Evolutionary conservation across 1,139 yeast species (phyloP).

Genomic region (Scheffersomyces segobiensis): DNA sequence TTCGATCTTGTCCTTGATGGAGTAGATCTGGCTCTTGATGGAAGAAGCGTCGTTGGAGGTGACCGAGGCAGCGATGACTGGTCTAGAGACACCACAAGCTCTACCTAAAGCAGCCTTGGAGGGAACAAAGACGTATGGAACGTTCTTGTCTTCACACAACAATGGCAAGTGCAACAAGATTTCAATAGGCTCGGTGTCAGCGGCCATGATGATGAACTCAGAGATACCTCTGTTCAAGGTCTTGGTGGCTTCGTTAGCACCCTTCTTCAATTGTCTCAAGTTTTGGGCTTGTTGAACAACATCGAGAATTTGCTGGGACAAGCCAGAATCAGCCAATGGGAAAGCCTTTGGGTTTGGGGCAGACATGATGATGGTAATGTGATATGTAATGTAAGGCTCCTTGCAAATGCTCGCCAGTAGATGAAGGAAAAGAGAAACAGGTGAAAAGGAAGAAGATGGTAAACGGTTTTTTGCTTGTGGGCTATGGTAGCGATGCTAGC

Average conservation of each 20-base stretch:
- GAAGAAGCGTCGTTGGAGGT: slow-evolving; percentile 98
- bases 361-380: slow-evolving; percentile 42
- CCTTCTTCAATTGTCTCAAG: slow-evolving; percentile 98
- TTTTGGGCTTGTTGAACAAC: slow-evolving; percentile 97
- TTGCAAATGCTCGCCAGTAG: slow-evolving; percentile 55
- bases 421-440: slow-evolving; percentile 3
- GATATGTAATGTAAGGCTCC: slow-evolving; percentile 55
- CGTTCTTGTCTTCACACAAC: slow-evolving; percentile 98
- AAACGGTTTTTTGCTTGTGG: background rate
- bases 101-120: slow-evolving; percentile 98
- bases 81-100: slow-evolving; percentile 99
- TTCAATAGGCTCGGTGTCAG: slow-evolving; percentile 99
- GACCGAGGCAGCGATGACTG: slow-evolving; percentile 97
- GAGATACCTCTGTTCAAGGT: slow-evolving; percentile 99
- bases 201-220: slow-evolving; percentile 99
- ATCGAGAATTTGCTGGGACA: slow-evolving; percentile 95
- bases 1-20: slow-evolving; percentile 98
- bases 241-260: slow-evolving; percentile 99
- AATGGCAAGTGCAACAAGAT: slow-evolving; percentile 96
- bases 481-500: slow-evolving; percentile 1
- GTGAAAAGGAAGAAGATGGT: background rate
- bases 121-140: slow-evolving; percentile 97
- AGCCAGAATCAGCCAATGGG: slow-evolving; percentile 96
- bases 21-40: slow-evolving; percentile 94
- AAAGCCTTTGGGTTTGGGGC: slow-evolving; percentile 95